Base-by-base conservation (phyloP, 2,329 filamentous ascomycete species). In the Epichloe gansuensis region DNA sequence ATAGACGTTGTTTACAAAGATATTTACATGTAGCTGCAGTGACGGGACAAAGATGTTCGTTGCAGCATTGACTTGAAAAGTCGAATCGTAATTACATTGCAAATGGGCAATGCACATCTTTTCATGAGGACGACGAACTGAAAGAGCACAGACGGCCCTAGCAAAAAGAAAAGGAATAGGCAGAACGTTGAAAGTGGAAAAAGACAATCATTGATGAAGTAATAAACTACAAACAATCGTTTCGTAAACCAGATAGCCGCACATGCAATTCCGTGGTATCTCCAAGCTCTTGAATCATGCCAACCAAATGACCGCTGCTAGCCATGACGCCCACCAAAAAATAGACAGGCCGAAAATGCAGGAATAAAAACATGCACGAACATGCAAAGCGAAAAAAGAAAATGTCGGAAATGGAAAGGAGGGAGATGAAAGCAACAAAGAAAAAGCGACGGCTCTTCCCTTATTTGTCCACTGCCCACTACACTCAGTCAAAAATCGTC, bases 181-280 rank as follows among this genome's bases (percentile, higher is more conserved):
- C 8, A 31, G 27, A 31, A 11, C 27, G 8, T 11, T 31, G 1
- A 31, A 31, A 31, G 8, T 31, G 27, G 27, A 11, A 31, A 31
- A 31, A 31, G 27, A 31, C 8, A 31, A 31, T 31, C 8, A 31
- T 11, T 9, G 8, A 31, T 31, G 27, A 9, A 4, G 8, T 31
- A 9, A 31, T 31, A 4, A 45, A 23, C 13, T 17, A 5, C n/a
- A 21, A 17, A 53, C 11, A 44, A 21, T 42, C 42, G 3, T 47
- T 50, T 17, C 48, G 21, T 38, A 41, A 49, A 47, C 39, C 36
- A 50, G 39, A 50, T 35, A 46, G 25, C 47, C 40, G 38, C 51
- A 31, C 47, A 54, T 54, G 51, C 51, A 50, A 34, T 50, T 49
- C 47, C 51, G 53, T 57, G 56, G 56, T 57, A 57, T 57, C 54